Evolutionary conservation across 345 rosid genomes (phyloP).

Genomic region (Euclidium syriacum): DNA sequence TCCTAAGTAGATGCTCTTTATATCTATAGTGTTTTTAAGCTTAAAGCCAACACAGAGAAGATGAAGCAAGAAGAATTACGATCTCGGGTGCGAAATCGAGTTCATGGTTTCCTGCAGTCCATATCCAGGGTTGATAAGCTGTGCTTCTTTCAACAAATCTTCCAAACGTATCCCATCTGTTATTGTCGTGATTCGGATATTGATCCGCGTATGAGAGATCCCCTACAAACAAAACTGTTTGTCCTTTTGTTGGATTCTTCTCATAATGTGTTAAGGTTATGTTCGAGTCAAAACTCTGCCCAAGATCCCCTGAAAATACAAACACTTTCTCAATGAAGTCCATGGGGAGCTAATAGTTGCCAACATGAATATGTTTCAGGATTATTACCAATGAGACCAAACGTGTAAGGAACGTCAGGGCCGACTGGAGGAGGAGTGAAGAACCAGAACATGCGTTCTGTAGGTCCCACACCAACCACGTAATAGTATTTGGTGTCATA

Average conservation of each 20-base stretch:
- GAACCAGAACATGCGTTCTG: slow-evolving; percentile 57
- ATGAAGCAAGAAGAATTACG: slow-evolving; percentile 33
- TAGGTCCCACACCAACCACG: slow-evolving; percentile 46
- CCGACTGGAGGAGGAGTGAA: slow-evolving; percentile 61
- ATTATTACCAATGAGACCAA: slow-evolving; percentile 49
- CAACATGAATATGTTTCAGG: background rate
- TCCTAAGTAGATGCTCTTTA: background rate
- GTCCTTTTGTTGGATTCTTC: slow-evolving; percentile 55
- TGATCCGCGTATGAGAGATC: slow-evolving; percentile 87
- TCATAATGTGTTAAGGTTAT: slow-evolving; percentile 74
- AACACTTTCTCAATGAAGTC: slow-evolving; percentile 6
- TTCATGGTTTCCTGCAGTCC: slow-evolving; percentile 92
- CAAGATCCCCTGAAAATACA: slow-evolving; percentile 80
- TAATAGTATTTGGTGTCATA: slow-evolving; percentile 57
- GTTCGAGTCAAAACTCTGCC: slow-evolving; percentile 87
- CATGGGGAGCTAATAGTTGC: background rate
- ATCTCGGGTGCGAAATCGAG: slow-evolving; percentile 68
- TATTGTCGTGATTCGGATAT: slow-evolving; percentile 63
- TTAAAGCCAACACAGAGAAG: background rate
- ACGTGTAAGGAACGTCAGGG: slow-evolving; percentile 66
- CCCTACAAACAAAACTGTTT: slow-evolving; percentile 66
- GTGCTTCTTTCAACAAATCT: slow-evolving; percentile 77
- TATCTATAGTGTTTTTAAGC: background rate
- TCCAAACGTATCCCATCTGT: slow-evolving; percentile 91
- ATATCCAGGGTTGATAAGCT: slow-evolving; percentile 98